Percentiles rank a stretch among this genome's conserved stretches.
phyloP scores from a whole-genome alignment of 164 flowering plant species.

The Echeveria elegans region DNA sequence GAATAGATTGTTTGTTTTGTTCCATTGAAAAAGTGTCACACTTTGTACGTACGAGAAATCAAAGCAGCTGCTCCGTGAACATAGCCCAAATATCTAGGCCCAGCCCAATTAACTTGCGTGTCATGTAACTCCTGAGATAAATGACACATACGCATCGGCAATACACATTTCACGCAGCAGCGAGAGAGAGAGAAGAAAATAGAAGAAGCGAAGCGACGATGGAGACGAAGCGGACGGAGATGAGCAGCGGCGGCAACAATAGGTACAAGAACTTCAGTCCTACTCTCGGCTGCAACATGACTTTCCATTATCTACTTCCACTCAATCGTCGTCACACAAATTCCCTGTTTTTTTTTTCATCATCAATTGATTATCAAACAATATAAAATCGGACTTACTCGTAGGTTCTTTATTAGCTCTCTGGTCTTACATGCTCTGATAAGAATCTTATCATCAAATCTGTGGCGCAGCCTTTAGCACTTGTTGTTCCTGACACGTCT shows the following conservation, averaged over 20 bases:
- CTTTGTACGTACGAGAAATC: too few species aligned
- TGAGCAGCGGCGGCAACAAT: slow-evolving; percentile 81
- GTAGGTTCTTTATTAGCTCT: slow-evolving; percentile 96
- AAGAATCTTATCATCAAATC: slow-evolving; percentile 85
- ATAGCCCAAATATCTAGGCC: too few species aligned
- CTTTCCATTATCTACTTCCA: slow-evolving; percentile 80
- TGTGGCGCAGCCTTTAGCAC: slow-evolving; percentile 90
- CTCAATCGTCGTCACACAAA: slow-evolving; percentile 57
- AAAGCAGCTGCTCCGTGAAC: too few species aligned
- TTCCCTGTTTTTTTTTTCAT: slow-evolving; percentile 54
- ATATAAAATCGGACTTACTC: too few species aligned
- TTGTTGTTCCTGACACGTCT: slow-evolving; percentile 88
- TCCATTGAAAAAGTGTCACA: too few species aligned
- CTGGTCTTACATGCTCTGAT: slow-evolving; percentile 92
- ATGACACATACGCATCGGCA: background rate
- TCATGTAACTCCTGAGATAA: too few species aligned
- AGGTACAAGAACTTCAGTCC: slow-evolving; percentile 87
- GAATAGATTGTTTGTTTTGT: too few species aligned
- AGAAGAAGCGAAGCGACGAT: slow-evolving; percentile 16
- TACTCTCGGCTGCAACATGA: slow-evolving; percentile 86
- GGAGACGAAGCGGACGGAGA: slow-evolving; percentile 60
- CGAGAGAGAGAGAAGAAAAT: slow-evolving; percentile 6
- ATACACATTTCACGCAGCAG: background rate
- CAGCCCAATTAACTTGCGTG: background rate
- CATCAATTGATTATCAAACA: too few species aligned